Evolutionary conservation across 345 rosid genomes (phyloP).

Genomic region (Citrus inodora): DNA sequence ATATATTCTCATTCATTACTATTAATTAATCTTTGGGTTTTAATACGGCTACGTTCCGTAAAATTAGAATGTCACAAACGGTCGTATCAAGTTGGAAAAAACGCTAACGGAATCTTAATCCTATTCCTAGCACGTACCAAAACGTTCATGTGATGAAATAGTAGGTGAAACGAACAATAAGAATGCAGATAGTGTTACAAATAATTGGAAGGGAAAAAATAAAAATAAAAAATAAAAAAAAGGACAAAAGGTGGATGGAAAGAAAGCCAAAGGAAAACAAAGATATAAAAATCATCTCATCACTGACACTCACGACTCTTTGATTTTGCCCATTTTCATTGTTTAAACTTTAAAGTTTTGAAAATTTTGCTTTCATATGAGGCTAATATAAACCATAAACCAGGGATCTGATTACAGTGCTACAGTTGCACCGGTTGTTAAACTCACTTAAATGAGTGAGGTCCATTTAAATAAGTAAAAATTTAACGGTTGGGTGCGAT

Average conservation of each 20-base stretch:
- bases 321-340: background rate
- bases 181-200: background rate
- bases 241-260: rapidly evolving
- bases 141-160: background rate
- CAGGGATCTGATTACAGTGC: rapidly evolving
- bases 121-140: no score
- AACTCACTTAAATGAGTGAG: no score
- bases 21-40: no score
- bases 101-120: no score
- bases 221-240: background rate
- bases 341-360: background rate
- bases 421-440: no score
- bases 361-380: background rate
- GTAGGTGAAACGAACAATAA: background rate
- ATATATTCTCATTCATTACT: no score
- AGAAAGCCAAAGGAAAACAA: background rate
- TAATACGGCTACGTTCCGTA: no score
- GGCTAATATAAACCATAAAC: no score
- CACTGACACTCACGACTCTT: background rate
- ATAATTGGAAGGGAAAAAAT: background rate
- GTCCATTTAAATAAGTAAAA: no score
- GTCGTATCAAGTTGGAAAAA: no score
- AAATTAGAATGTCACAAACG: no score
- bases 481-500: no score
- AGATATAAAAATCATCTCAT: background rate